Base-by-base conservation (phyloP, 2,329 filamentous ascomycete genomes). In the Ambrosiella xylebori region DNA sequence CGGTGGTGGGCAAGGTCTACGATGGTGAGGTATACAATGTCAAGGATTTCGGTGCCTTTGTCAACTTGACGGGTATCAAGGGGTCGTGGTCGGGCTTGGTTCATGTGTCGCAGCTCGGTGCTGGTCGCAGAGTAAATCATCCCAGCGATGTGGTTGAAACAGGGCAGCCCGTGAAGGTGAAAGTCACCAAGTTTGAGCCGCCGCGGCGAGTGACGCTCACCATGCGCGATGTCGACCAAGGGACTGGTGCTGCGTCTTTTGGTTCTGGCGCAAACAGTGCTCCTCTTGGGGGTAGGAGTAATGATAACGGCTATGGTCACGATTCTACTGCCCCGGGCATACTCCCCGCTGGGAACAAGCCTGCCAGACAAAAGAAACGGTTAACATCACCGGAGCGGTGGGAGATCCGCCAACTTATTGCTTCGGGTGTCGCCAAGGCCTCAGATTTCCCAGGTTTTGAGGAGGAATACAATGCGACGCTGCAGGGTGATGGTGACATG, bases 211-310 rank as follows among this genome's bases (percentile, higher is more conserved):
- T 97, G 65, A 90, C 89, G 0, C 72, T 98, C 5, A 95, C 90
- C 0, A 96, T 98, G 90, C 95, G 95, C 66, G 91, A 96, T 61
- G 90, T 96, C 13, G 91, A 98, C 64, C 93, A 98, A 68, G 78
- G 80, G 37, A 90, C 86, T 2, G 93, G 93, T 5, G 79, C 81
- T 66, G 93, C 98, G 66, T 72, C 85, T 52, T 80, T 97, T 65
- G 83, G 86, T 37, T 93, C 91, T 1, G 93, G 93, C 7, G 93
- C 93, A 9, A 98, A 98, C 65, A 86, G 85, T 75, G 84, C 91
- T 66, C 81, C 81, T 1, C 72, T 97, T 4, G 86, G 90, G 58
- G 84, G 84, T 8, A 75, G 75, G 73, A 7, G 75, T 73, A 54
- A 67, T 78, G 47, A 61, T 27, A 27, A 27, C 27, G 27, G 27